Conservation (phyloP, 2,329 filamentous ascomycete genomes). For the Tetracladium maxilliforme region DNA sequence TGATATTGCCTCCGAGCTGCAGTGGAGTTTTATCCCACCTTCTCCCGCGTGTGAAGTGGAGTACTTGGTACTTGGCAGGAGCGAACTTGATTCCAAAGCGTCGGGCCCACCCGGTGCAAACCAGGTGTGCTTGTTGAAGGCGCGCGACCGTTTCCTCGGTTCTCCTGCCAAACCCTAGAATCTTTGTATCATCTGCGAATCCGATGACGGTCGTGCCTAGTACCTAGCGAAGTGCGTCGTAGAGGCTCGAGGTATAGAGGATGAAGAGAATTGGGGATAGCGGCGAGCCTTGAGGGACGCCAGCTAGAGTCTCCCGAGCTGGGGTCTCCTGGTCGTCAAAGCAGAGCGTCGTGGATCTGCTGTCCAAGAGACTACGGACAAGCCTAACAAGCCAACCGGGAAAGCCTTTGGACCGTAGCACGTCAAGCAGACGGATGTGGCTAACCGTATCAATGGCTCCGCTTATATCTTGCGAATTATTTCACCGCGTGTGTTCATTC, state of each 20-base stretch:
- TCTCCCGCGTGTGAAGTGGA: slow-evolving; percentile 1
- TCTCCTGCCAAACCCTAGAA: neutral
- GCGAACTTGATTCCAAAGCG: slow-evolving; percentile 1
- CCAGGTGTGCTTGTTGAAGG: neutral
- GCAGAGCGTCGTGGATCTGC: slow-evolving; percentile 1
- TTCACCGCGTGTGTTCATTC: no score
- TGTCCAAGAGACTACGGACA: neutral
- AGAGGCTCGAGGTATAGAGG: slow-evolving; percentile 1
- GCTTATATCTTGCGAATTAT: no score
- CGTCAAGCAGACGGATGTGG: slow-evolving; percentile 1
- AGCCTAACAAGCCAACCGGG: slow-evolving; percentile 1
- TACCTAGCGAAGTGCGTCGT: neutral
- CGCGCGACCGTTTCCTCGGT: neutral
- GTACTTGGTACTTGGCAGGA: neutral
- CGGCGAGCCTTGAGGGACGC: slow-evolving; percentile 2
- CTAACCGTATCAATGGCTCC: slow-evolving; percentile 4
- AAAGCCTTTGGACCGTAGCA: slow-evolving; percentile 1
- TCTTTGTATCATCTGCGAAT: neutral
- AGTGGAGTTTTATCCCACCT: neutral
- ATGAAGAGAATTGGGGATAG: slow-evolving; percentile 3
- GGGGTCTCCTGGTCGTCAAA: slow-evolving; percentile 1
- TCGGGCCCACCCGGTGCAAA: slow-evolving; percentile 1
- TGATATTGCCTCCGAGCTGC: neutral
- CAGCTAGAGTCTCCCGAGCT: neutral
- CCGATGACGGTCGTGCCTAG: slow-evolving; percentile 1